Conservation (phyloP, 495 filamentous ascomycete genomes). For the Massariosphaeria phaeospora region DNA sequence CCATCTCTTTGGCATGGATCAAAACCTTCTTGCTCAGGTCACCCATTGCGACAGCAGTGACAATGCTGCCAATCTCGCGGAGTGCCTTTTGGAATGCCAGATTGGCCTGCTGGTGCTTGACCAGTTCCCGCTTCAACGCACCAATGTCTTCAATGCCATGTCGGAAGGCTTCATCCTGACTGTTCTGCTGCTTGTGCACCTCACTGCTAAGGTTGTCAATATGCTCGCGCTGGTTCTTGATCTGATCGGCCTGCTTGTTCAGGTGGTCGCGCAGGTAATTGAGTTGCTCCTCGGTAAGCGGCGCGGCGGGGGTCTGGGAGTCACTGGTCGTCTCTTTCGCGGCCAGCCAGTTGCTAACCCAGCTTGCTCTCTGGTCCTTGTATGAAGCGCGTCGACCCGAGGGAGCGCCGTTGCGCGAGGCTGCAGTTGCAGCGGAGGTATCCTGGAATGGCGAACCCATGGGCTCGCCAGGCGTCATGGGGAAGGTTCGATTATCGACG, state of each 20-base stretch:
- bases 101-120: conserved; percentile 96
- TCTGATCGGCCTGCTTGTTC: conserved; percentile 49
- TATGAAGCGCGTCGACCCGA: conserved; percentile 29
- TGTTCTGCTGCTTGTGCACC: conserved; percentile 47
- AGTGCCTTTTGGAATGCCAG: conserved; percentile 97
- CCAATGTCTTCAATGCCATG: conserved; percentile 55
- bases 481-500: conserved; percentile 38
- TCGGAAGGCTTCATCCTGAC: conserved; percentile 50
- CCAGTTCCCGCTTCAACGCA: conserved; percentile 79
- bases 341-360: conserved; percentile 42
- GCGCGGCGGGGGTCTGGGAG: conserved; percentile 27
- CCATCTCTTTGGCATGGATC: conserved; percentile 94
- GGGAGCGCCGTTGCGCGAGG: conserved; percentile 9
- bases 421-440: conserved; percentile 6
- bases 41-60: conserved; percentile 90
- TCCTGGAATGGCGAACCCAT: conserved; percentile 37
- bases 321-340: conserved; percentile 34
- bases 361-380: conserved; percentile 33
- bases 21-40: conserved; percentile 97
- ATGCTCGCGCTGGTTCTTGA: conserved; percentile 57
- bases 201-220: conserved; percentile 42
- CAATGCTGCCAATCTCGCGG: conserved; percentile 93
- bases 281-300: conserved; percentile 45
- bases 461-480: conserved; percentile 43
- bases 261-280: conserved; percentile 47